phyloP scores from a whole-genome alignment of 2,329 filamentous ascomycete species.

The Pseudomassariella vexata region DNA sequence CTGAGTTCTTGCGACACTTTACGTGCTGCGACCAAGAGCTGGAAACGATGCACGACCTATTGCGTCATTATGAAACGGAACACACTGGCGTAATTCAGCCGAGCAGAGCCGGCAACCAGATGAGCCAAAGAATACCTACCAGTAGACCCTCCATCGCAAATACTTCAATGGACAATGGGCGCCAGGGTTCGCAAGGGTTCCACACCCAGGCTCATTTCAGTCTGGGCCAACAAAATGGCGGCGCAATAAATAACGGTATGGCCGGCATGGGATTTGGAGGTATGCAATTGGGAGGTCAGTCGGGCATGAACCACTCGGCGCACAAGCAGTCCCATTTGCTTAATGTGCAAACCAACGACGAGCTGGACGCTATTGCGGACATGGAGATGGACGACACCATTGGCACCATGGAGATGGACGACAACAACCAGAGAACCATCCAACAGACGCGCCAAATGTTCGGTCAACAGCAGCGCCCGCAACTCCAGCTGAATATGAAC shows the following conservation, averaged over 20 bases:
- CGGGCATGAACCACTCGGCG: slow-evolving; percentile 19
- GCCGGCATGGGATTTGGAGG: slow-evolving; percentile 19
- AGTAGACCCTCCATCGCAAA: slow-evolving; percentile 18
- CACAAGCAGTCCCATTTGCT: slow-evolving; percentile 37
- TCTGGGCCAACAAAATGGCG: slow-evolving; percentile 22
- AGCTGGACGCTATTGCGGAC: slow-evolving; percentile 82
- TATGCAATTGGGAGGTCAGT: slow-evolving; percentile 35
- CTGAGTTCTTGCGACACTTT: slow-evolving; percentile 97
- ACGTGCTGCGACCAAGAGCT: slow-evolving; percentile 87
- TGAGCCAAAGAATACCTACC: slow-evolving; percentile 23
- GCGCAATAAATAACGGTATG: slow-evolving; percentile 11
- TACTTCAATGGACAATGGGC: slow-evolving; percentile 17
- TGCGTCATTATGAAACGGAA: slow-evolving; percentile 94
- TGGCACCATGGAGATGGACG: slow-evolving; percentile 58
- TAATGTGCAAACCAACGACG: slow-evolving; percentile 42
- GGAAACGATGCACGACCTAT: slow-evolving; percentile 85
- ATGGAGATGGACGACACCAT: slow-evolving; percentile 95
- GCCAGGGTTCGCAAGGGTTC: slow-evolving; percentile 22
- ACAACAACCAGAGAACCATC: slow-evolving; percentile 54
- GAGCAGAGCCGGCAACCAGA: slow-evolving; percentile 21
- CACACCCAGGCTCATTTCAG: slow-evolving; percentile 18
- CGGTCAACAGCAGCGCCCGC: slow-evolving; percentile 59
- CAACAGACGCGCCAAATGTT: slow-evolving; percentile 67
- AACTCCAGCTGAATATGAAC: slow-evolving; percentile 76
- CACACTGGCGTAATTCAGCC: slow-evolving; percentile 61